These are phyloP conservation scores for Euphrasia arctica DNA, from an alignment of 305 asterid genomes.

Conservation along the genomic window DNA sequence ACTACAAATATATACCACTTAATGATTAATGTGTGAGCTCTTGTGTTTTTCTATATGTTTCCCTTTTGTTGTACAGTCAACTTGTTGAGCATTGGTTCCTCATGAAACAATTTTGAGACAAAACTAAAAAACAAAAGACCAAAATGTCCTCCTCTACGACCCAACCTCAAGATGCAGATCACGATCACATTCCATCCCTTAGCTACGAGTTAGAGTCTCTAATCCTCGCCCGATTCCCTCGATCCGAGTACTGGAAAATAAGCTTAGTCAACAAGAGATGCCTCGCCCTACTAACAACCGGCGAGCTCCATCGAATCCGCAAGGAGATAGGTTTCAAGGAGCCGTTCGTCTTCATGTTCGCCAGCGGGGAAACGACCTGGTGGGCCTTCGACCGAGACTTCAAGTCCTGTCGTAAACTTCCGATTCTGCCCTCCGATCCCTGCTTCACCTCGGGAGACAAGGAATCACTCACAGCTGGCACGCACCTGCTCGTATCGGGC, in stretches of 20 bases:
- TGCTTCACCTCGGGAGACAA: constrained; percentile 66
- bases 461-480: constrained; percentile 69
- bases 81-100: constrained; percentile 18
- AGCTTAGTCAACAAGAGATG: constrained; percentile 54
- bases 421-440: constrained; percentile 54
- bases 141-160: constrained; percentile 24
- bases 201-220: constrained; percentile 55
- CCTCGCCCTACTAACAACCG: constrained; percentile 41
- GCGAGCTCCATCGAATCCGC: constrained; percentile 58
- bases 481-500: constrained; percentile 64
- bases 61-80: constrained; percentile 19
- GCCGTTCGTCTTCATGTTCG: constrained; percentile 63
- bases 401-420: constrained; percentile 51
- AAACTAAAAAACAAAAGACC: not conserved
- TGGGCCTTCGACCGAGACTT: constrained; percentile 59
- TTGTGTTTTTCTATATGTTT: constrained; percentile 21
- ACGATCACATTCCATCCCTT: constrained; percentile 37
- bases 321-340: constrained; percentile 48
- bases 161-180: constrained; percentile 51
- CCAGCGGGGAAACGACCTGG: constrained; percentile 64
- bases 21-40: no score
- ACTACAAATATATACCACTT: constrained; percentile 19
- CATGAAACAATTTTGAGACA: constrained; percentile 4
- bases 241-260: constrained; percentile 63
- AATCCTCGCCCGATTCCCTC: constrained; percentile 63